phyloP scores from a whole-genome alignment of 108 stramenopile species.

The Nitzschia sp. region DNA sequence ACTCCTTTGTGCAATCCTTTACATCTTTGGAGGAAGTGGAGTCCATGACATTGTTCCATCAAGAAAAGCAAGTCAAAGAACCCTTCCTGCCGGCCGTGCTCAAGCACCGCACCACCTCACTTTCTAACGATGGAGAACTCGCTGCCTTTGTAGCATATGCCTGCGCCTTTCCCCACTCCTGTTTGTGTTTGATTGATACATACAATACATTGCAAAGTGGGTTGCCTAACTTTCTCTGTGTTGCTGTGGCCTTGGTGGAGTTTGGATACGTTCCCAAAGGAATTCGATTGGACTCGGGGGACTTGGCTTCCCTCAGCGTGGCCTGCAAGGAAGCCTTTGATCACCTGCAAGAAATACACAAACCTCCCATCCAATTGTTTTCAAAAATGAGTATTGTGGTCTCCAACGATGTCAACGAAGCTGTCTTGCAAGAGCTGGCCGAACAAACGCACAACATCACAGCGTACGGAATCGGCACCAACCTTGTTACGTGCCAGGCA shows the following conservation, averaged over 20 bases:
- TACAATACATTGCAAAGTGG: slow-evolving; percentile 95
- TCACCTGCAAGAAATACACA: neutral
- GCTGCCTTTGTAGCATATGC: slow-evolving; percentile 97
- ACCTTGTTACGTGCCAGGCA: slow-evolving; percentile 97
- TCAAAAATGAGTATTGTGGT: slow-evolving; percentile 85
- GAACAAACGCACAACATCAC: slow-evolving; percentile 90
- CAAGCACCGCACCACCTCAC: slow-evolving; percentile 47
- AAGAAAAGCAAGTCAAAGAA: slow-evolving; percentile 31
- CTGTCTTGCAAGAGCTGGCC: slow-evolving; percentile 63
- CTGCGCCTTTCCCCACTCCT: slow-evolving; percentile 86
- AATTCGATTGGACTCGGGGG: slow-evolving; percentile 93
- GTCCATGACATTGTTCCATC: slow-evolving; percentile 40
- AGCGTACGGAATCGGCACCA: slow-evolving; percentile 94
- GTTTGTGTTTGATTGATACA: slow-evolving; percentile 96
- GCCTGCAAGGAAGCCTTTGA: slow-evolving; percentile 60
- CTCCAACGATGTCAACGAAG: slow-evolving; percentile 97
- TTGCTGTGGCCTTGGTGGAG: slow-evolving; percentile 88
- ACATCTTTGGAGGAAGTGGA: slow-evolving; percentile 67
- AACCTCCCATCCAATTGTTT: slow-evolving; percentile 40
- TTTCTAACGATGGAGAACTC: slow-evolving; percentile 92
- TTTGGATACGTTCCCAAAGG: slow-evolving; percentile 88
- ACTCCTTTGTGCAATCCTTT: slow-evolving; percentile 93
- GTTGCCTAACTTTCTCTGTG: slow-evolving; percentile 88
- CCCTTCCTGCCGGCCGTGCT: slow-evolving; percentile 49
- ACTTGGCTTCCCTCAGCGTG: slow-evolving; percentile 85